Base-by-base conservation (phyloP, 495 filamentous ascomycete genomes). In the Penicillium goetzii region DNA sequence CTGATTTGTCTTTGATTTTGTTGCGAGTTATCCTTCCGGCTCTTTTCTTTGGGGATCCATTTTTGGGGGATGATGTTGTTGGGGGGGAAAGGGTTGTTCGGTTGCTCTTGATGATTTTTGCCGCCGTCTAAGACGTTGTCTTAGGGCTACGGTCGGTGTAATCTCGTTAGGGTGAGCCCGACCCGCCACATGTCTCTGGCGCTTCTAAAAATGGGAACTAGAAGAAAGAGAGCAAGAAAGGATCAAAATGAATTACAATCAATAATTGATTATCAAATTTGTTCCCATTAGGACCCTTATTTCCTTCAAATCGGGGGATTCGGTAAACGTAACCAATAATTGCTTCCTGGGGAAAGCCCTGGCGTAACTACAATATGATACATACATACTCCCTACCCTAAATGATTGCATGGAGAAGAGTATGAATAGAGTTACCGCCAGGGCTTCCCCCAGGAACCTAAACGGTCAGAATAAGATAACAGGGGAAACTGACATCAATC, bases 121-220 rank as follows among this genome's bases (percentile, higher is more conserved):
- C 8, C 21, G 25, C 47, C 45, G 14, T 12, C 25, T 30, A 26
- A 30, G 47, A 51, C 47, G 14, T 8, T 30, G 47, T 30, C 47
- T 51, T 51, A 51, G 47, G 47, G 47, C 47, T 51, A 2, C 26
- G 47, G 47, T 49, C 45, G 26, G 47, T 14, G 25, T 14, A 9
- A 50, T 50, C 47, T 50, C 23, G 11, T 15, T 51, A 30, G 25
- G 47, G 47, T 3, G 47, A 30, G 19, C 7, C 47, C 3, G 15
- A 51, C 47, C 47, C 25, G 25, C 47, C 47, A 30, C 25, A 30
- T 51, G 47, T 51, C 47, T 30, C 47, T 51, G 23, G 47, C 47
- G 3, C 14, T 4, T 51, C 47, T 30, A 30, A 51, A 51, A 51
- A 51, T 51, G 12, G 47, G 25, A 26, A 50, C 47, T 17, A 3